Percentiles rank a stretch among this genome's conserved stretches.
Evolutionary conservation across 768 basidiomycete species (phyloP).

Genomic region (Calocera viscosa): DNA sequence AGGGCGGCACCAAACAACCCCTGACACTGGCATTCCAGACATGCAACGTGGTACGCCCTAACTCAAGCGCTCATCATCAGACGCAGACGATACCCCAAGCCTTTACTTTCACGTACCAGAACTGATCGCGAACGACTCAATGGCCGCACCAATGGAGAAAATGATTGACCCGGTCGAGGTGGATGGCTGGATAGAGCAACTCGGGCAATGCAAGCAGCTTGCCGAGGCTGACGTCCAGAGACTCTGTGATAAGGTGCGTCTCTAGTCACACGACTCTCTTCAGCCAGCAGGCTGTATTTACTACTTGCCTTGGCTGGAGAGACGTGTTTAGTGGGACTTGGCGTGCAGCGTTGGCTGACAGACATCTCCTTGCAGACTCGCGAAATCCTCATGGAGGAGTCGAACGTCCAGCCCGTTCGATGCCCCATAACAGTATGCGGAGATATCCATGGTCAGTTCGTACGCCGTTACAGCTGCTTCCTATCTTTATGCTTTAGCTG

Average conservation of each 20-base stretch:
- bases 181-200: slow-evolving; percentile 92
- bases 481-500: slow-evolving; percentile 12
- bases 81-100: background rate
- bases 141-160: slow-evolving; percentile 6
- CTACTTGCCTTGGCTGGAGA: slow-evolving; percentile 11
- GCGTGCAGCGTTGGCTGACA: background rate
- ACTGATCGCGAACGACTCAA: background rate
- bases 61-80: background rate
- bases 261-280: slow-evolving; percentile 19
- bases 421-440: slow-evolving; percentile 99
- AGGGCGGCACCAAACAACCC: too few relatives aligned
- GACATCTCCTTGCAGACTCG: slow-evolving; percentile 51
- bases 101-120: background rate
- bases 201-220: slow-evolving; percentile 94
- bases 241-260: slow-evolving; percentile 92
- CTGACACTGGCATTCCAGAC: too few relatives aligned
- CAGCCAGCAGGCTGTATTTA: slow-evolving; percentile 16
- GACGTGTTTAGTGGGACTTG: background rate
- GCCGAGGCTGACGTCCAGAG: slow-evolving; percentile 91
- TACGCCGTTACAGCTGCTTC: slow-evolving; percentile 39
- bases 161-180: slow-evolving; percentile 47
- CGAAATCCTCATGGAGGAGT: slow-evolving; percentile 98
- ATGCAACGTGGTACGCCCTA: background rate
- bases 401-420: slow-evolving; percentile 94
- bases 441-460: slow-evolving; percentile 99